Percentiles rank a stretch among this genome's conserved stretches.
These are phyloP conservation scores for Trichoderma brevicompactum DNA, from an alignment of 2,329 filamentous ascomycete genomes.

Conservation along the genomic window DNA sequence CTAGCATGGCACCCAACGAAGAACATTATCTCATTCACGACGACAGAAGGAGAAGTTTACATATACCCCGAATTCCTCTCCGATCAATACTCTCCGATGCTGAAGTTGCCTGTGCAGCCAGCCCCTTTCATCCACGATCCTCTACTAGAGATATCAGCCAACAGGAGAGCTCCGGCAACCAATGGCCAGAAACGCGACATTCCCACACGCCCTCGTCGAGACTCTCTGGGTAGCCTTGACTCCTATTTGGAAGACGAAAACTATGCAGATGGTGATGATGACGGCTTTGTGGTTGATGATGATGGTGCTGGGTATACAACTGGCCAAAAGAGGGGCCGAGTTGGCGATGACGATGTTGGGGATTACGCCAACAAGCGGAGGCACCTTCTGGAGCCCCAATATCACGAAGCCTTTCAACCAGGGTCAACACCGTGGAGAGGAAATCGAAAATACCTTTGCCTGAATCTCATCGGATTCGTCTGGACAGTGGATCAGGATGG, in stretches of 20 bases:
- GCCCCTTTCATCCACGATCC: slow-evolving; percentile 88
- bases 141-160: slow-evolving; percentile 69
- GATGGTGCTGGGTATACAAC: slow-evolving; percentile 88
- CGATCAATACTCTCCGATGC: slow-evolving; percentile 59
- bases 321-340: slow-evolving; percentile 55
- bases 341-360: slow-evolving; percentile 58
- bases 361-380: slow-evolving; percentile 55
- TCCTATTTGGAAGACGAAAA: slow-evolving; percentile 72
- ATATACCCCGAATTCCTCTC: slow-evolving; percentile 77
- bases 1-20: slow-evolving; percentile 88
- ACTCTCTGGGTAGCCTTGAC: slow-evolving; percentile 77
- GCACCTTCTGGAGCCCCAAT: slow-evolving; percentile 61
- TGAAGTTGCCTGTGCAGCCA: slow-evolving; percentile 67
- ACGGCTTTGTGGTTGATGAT: slow-evolving; percentile 92
- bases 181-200: slow-evolving; percentile 59
- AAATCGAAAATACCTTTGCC: slow-evolving; percentile 87
- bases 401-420: slow-evolving; percentile 87
- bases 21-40: slow-evolving; percentile 90
- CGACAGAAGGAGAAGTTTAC: slow-evolving; percentile 88
- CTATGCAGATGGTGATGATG: slow-evolving; percentile 54
- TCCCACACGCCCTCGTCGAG: slow-evolving; percentile 58
- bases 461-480: slow-evolving; percentile 91
- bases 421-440: slow-evolving; percentile 96
- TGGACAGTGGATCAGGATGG: slow-evolving; percentile 97
- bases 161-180: slow-evolving; percentile 56